Evolutionary conservation across 257 asterid species (phyloP).

Genomic region (Lycium ferocissimum): DNA sequence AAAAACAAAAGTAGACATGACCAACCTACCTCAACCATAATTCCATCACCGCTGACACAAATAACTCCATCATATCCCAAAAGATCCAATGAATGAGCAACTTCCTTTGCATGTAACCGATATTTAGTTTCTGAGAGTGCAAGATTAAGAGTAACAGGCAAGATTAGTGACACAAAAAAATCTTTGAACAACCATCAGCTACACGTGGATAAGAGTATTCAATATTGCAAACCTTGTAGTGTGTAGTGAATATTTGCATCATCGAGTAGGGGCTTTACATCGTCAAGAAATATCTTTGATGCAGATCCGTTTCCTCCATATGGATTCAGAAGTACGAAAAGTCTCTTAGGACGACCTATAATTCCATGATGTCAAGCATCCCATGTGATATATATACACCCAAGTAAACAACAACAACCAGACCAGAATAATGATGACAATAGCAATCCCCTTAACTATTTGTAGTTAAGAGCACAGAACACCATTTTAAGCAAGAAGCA

Average conservation of each 20-base stretch:
- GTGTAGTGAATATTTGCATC: constrained; percentile 78
- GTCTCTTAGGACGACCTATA: constrained; percentile 89
- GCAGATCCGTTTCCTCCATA: constrained; percentile 93
- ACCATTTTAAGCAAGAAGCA: neutral
- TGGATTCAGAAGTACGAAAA: constrained; percentile 81
- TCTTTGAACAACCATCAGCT: neutral
- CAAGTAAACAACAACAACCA: constrained; percentile 23
- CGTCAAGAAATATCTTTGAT: constrained; percentile 55
- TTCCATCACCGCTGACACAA: constrained; percentile 95
- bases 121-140: constrained; percentile 68
- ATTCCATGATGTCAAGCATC: constrained; percentile 26
- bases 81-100: constrained; percentile 68
- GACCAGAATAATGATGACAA: constrained; percentile 11
- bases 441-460: neutral
- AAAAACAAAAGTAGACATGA: constrained; percentile 1
- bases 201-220: neutral
- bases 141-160: constrained; percentile 31
- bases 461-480: neutral
- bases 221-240: constrained; percentile 58
- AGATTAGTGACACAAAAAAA: neutral
- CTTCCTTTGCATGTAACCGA: constrained; percentile 88
- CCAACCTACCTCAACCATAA: constrained; percentile 86
- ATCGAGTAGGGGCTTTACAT: constrained; percentile 88
- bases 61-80: constrained; percentile 78
- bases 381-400: neutral